A percentile compares a stretch with the other conserved stretches of the same genome.
Conservation (phyloP, 768 basidiomycete genomes). For the Pisolithus sp. region DNA sequence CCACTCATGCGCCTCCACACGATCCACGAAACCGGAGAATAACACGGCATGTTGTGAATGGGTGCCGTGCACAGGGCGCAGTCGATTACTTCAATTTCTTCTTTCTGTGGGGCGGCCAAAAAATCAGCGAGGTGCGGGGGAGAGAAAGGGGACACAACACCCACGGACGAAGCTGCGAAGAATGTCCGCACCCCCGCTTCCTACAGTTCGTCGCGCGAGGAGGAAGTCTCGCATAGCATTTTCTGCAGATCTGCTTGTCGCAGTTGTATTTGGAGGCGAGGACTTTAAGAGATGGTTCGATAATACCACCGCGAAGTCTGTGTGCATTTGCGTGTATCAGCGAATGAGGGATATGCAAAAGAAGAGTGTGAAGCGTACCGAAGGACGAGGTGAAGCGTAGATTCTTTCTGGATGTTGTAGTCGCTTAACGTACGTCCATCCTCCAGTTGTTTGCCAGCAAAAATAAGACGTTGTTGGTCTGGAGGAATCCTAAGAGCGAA, state of each 20-base stretch:
- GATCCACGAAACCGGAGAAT: too few relatives aligned
- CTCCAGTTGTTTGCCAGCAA: constrained; percentile 98
- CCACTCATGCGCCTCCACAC: too few relatives aligned
- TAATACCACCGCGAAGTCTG: constrained; percentile 96
- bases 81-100: constrained; percentile 87
- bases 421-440: constrained; percentile 94
- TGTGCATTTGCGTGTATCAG: constrained; percentile 1
- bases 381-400: constrained; percentile 94
- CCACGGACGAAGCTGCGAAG: constrained; percentile 86
- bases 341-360: constrained; percentile 8
- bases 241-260: constrained; percentile 99
- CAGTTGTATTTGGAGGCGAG: constrained; percentile 98
- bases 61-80: background rate
- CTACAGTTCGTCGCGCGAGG: constrained; percentile 99
- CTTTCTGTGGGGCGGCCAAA: constrained; percentile 48
- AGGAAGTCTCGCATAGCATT: constrained; percentile 99
- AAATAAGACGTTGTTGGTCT: constrained; percentile 92
- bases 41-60: too few relatives aligned
- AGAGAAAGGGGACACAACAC: constrained; percentile 25
- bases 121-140: background rate
- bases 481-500: constrained; percentile 70
- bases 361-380: constrained; percentile 47
- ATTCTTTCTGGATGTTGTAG: constrained; percentile 99
- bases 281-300: constrained; percentile 97
- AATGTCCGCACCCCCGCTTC: constrained; percentile 88